phyloP scores from a whole-genome alignment of 2,329 filamentous ascomycete genomes.

The Nothophaeocryptopus gaeumannii region DNA sequence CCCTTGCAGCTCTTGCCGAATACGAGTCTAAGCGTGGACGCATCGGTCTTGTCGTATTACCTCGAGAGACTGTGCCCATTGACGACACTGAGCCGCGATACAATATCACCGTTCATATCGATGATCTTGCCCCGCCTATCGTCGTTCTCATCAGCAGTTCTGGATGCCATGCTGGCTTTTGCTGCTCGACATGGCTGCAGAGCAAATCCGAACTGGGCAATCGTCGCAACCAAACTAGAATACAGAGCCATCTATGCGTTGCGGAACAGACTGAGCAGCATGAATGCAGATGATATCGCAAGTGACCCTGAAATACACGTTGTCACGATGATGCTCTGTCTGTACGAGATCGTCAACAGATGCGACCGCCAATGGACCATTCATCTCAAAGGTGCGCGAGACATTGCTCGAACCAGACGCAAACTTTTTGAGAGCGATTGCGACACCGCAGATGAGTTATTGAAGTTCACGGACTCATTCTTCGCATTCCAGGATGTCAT shows the following conservation, averaged over 20 bases:
- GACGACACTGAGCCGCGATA: conserved; percentile 1
- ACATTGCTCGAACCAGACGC: conserved; percentile 2
- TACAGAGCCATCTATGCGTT: not conserved
- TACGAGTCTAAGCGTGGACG: not conserved
- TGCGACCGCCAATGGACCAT: conserved; percentile 4
- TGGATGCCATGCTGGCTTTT: conserved; percentile 1
- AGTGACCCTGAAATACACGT: conserved; percentile 3
- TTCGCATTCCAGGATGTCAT: conserved; percentile 4
- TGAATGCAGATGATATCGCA: not conserved
- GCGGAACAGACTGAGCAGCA: not conserved
- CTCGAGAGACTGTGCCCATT: not conserved
- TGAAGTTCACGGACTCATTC: conserved; percentile 2
- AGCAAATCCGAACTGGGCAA: not conserved
- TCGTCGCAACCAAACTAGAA: not conserved
- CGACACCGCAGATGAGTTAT: not conserved
- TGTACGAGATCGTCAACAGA: conserved; percentile 5
- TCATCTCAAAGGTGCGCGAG: conserved; percentile 2
- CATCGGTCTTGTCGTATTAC: conserved; percentile 1
- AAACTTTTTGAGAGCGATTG: not conserved
- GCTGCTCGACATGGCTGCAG: not conserved
- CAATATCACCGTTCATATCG: not conserved
- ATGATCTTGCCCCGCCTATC: not conserved
- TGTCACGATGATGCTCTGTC: conserved; percentile 5
- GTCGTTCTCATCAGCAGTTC: not conserved
- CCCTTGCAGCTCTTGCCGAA: not conserved